These are phyloP conservation scores for Eremothecium sinecaudum DNA, from an alignment of 1,139 yeast genomes.

Conservation along the genomic window DNA sequence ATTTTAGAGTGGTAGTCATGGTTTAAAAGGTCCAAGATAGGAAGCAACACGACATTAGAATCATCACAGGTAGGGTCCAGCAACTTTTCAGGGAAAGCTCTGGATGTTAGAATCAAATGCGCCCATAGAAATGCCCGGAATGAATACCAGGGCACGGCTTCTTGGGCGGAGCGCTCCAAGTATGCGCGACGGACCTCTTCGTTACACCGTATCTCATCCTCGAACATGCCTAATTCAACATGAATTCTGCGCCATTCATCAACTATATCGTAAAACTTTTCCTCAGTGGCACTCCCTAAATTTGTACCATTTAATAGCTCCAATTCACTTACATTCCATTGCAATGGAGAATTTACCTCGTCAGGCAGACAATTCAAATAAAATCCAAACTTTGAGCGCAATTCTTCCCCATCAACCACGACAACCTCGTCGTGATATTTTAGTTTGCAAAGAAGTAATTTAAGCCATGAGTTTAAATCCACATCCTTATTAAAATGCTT, in stretches of 20 bases:
- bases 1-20: conserved; percentile 56
- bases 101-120: conserved; percentile 55
- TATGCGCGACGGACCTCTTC: background rate
- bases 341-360: conserved; percentile 50
- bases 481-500: conserved; percentile 30
- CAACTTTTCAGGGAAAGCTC: conserved; percentile 68
- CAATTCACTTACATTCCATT: conserved; percentile 51
- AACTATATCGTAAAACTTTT: conserved; percentile 27
- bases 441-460: conserved; percentile 41
- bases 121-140: conserved; percentile 70
- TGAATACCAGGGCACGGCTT: conserved; percentile 42
- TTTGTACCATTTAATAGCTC: conserved; percentile 53
- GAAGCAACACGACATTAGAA: conserved; percentile 53
- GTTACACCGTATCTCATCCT: background rate
- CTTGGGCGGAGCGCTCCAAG: background rate
- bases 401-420: conserved; percentile 9
- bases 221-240: background rate
- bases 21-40: conserved; percentile 68
- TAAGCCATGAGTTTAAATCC: conserved; percentile 34
- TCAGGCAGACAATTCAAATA: conserved; percentile 53
- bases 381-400: conserved; percentile 33
- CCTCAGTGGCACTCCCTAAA: conserved; percentile 33
- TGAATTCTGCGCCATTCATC: conserved; percentile 27
- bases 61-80: conserved; percentile 24
- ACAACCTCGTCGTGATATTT: conserved; percentile 29